Evolutionary conservation across 2,329 filamentous ascomycete genomes (phyloP).

Genomic region (Chaetomiaceae sp.): DNA sequence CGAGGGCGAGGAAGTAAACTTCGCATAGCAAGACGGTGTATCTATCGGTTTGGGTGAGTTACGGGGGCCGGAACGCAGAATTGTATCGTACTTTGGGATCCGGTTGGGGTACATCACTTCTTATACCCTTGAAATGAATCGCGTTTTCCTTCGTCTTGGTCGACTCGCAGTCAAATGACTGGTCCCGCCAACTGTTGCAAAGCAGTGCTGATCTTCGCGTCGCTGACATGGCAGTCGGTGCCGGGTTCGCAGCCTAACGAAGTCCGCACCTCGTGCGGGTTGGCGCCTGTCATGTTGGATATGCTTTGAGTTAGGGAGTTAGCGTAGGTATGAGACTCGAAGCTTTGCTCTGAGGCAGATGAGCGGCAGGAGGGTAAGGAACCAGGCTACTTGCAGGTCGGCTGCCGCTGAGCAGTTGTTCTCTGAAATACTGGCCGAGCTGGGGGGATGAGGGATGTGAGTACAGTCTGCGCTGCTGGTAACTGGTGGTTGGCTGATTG

Average conservation of each 20-base stretch:
- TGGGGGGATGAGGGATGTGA: no score
- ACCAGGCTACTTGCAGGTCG: conserved; percentile 9
- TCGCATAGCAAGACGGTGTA: neutral
- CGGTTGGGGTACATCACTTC: neutral
- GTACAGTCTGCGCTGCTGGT: no score
- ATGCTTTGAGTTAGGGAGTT: conserved; percentile 3
- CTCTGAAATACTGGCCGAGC: neutral
- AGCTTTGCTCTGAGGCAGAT: no score
- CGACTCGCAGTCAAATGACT: neutral
- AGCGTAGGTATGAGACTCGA: no score
- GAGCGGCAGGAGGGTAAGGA: no score
- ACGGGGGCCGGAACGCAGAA: no score
- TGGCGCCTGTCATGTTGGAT: conserved; percentile 13
- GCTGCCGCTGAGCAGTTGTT: conserved; percentile 15
- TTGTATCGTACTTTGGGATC: neutral
- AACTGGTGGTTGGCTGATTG: no score
- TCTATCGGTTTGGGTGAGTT: no score
- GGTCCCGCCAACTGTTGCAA: conserved; percentile 1
- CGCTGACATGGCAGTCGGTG: conserved; percentile 11
- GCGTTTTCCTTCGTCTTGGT: neutral
- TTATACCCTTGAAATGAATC: conserved; percentile 3
- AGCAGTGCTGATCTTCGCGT: conserved; percentile 1
- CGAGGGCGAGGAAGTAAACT: neutral
- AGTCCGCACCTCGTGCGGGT: conserved; percentile 6
- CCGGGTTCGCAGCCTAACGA: conserved; percentile 10